Base-by-base conservation (phyloP, 1,139 yeast genomes). In the Magnusiomyces paraingens region DNA sequence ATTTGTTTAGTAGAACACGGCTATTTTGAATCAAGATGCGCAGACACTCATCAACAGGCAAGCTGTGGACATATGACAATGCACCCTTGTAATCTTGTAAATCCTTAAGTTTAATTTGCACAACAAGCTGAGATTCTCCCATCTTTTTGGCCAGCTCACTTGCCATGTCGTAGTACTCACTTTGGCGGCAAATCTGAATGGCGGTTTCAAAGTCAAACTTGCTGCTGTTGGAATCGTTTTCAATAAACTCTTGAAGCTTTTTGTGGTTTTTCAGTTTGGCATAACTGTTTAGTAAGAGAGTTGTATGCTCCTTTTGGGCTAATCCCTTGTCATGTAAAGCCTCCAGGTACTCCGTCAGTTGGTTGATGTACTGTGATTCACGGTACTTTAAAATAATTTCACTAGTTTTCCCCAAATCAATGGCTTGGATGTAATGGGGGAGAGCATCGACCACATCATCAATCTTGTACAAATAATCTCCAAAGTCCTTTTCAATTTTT, bases 301-400 rank as follows among this genome's bases (percentile, higher is more conserved):
- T 90, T 2, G 90, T 78, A 66, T 93, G 97, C 65, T 90, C 95
- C 48, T 80, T 77, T 41, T 80, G 79, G 0, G 96, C 84, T 14
- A 78, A 62, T 0, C 74, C 68, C 62, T 71, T 70, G 11, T 75
- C 75, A 53, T 86, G 77, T 58, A 91, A 73, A 15, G 75, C 76
- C 64, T 82, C 82, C 44, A 93, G 71, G 62, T 86, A 91, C 51
- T 73, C 74, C 0, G 93, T 79, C 59, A 93, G 70, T 56, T 81
- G 79, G 12, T 75, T 73, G 2, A 88, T 84, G 59, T 86, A 86
- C 15, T 88, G 84, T n/a, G 90, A 83, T 57, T 90, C 95, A 59
- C 87, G 88, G 67, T 85, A 90, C 62, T 85, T 85, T 32, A 90
- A 80, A 38, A 93, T 87, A 4, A 90, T 81, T 59, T 83, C 86